Evolutionary conservation across 2,329 filamentous ascomycete species (phyloP).

Genomic region (Nigrospora osmanthi): DNA sequence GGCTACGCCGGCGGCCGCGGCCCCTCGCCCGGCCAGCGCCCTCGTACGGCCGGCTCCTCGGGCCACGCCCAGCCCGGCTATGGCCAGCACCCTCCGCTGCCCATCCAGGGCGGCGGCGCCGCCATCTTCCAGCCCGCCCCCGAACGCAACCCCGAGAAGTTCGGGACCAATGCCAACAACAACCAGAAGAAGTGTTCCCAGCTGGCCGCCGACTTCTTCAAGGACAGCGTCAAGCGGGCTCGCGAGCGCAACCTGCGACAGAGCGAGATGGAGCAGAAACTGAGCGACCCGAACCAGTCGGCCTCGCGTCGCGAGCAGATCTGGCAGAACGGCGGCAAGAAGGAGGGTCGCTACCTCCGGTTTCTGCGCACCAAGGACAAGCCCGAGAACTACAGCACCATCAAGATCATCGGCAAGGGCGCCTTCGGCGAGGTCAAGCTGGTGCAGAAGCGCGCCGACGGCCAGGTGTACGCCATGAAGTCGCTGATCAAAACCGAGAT

Average conservation of each 20-base stretch:
- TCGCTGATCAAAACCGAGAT: constrained; percentile 98
- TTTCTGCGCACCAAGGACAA: constrained; percentile 91
- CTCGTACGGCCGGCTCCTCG: constrained; percentile 71
- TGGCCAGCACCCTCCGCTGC: constrained; percentile 58
- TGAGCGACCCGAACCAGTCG: constrained; percentile 68
- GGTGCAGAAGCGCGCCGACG: constrained; percentile 91
- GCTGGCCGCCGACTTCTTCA: constrained; percentile 86
- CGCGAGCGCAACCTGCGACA: constrained; percentile 92
- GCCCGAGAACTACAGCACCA: constrained; percentile 88
- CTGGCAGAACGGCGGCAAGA: constrained; percentile 74
- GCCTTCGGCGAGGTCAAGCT: constrained; percentile 98
- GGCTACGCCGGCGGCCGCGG: constrained; percentile 63
- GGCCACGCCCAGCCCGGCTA: constrained; percentile 58
- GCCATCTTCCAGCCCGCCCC: constrained; percentile 68
- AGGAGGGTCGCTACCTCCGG: constrained; percentile 86
- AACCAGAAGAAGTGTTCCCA: constrained; percentile 65
- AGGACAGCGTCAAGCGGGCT: constrained; percentile 94
- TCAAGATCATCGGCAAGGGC: constrained; percentile 98
- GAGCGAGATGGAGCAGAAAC: constrained; percentile 81
- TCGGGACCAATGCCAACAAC: constrained; percentile 55
- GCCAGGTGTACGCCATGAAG: constrained; percentile 97
- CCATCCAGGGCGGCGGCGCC: constrained; percentile 46
- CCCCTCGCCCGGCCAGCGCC: constrained; percentile 65
- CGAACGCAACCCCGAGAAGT: constrained; percentile 81
- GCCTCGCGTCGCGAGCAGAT: constrained; percentile 75